Evolutionary conservation across 1,284 basidiomycete species (phyloP).

Genomic region (Pascua guehoae): DNA sequence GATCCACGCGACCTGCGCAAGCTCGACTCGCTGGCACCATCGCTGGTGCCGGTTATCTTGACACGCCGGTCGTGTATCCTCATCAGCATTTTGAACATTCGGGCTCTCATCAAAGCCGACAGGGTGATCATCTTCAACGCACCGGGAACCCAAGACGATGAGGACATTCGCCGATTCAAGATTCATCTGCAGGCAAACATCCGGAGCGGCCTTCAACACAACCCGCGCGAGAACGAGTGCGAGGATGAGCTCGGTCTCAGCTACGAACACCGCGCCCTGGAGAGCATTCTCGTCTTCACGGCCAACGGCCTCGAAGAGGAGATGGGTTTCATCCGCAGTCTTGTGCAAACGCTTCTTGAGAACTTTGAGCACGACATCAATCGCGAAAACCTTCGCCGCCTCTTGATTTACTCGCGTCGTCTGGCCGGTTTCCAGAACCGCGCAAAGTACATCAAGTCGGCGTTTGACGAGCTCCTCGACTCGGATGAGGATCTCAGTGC

Average conservation of each 20-base stretch:
- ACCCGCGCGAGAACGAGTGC: constrained; percentile 11
- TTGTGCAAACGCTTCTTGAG: constrained; percentile 80
- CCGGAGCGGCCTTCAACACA: constrained; percentile 23
- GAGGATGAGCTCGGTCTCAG: constrained; percentile 53
- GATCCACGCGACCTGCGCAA: constrained; percentile 94
- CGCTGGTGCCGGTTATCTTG: constrained; percentile 90
- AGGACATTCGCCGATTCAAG: constrained; percentile 78
- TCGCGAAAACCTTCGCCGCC: constrained; percentile 81
- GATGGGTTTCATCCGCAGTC: constrained; percentile 78
- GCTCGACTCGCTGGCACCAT: constrained; percentile 73
- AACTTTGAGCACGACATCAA: constrained; percentile 91
- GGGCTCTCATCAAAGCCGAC: constrained; percentile 90
- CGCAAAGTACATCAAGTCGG: constrained; percentile 82
- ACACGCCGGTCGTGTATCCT: constrained; percentile 82
- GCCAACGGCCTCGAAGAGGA: constrained; percentile 87
- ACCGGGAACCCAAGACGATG: constrained; percentile 76
- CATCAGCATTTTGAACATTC: constrained; percentile 90
- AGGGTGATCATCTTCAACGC: constrained; percentile 89
- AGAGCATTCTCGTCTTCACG: constrained; percentile 83
- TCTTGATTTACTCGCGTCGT: constrained; percentile 83
- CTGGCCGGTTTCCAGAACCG: constrained; percentile 82
- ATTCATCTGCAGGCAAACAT: constrained; percentile 75
- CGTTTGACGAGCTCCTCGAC: constrained; percentile 81
- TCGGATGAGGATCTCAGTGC: constrained; percentile 90
- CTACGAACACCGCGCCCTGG: constrained; percentile 88